phyloP scores from a whole-genome alignment of 805 yeast genomes.

The Candida quercuum region DNA sequence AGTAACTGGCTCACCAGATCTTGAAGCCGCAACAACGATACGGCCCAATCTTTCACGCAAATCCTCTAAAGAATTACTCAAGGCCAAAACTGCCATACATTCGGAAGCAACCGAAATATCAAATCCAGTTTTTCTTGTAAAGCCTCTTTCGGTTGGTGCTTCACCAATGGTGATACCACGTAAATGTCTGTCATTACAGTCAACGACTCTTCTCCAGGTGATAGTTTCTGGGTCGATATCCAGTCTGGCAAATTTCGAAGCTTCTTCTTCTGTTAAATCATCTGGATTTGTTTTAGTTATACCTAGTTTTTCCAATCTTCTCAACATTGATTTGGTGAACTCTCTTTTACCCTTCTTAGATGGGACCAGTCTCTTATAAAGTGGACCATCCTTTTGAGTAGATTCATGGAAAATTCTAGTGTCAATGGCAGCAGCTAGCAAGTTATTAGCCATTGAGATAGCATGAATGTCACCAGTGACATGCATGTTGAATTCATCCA shows the following conservation, averaged over 20 bases:
- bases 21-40: conserved; percentile 82
- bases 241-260: conserved; percentile 68
- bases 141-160: conserved; percentile 91
- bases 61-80: conserved; percentile 71
- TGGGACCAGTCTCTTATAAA: conserved; percentile 84
- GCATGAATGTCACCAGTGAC: conserved; percentile 98
- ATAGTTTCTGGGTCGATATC: conserved; percentile 87
- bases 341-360: conserved; percentile 72
- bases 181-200: conserved; percentile 86
- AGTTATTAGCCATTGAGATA: conserved; percentile 86
- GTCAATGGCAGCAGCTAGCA: conserved; percentile 94
- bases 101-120: conserved; percentile 96
- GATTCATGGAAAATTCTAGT: conserved; percentile 94
- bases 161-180: conserved; percentile 87
- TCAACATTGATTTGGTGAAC: conserved; percentile 75
- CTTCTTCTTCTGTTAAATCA: conserved; percentile 72
- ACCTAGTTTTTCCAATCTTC: conserved; percentile 76
- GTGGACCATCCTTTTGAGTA: conserved; percentile 76
- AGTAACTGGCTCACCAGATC: conserved; percentile 75
- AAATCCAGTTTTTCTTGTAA: conserved; percentile 81
- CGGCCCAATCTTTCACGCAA: conserved; percentile 84
- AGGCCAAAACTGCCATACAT: conserved; percentile 91
- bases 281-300: conserved; percentile 76
- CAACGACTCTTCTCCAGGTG: conserved; percentile 90
- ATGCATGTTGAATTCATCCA: conserved; percentile 98